These are phyloP conservation scores for Globisporangium recalcitrans DNA, from an alignment of 352 stramenopile species.

Conservation along the genomic window DNA sequence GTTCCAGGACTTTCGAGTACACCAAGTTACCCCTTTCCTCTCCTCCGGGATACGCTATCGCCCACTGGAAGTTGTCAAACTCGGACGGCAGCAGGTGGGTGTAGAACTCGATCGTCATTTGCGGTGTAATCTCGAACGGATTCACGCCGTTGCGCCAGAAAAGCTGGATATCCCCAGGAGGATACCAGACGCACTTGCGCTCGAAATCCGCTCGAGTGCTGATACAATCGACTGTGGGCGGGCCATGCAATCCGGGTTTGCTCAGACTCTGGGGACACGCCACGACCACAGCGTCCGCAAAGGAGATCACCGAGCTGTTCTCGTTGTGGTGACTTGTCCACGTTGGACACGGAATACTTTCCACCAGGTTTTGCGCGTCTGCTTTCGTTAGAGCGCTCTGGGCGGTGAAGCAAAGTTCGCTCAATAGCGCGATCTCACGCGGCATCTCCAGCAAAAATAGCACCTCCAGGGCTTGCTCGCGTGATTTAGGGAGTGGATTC, in stretches of 20 bases:
- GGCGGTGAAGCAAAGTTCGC: constrained; percentile 30
- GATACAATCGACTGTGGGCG: constrained; percentile 21
- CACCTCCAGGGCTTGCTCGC: constrained; percentile 23
- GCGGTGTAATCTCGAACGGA: constrained; percentile 29
- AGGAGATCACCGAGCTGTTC: not conserved
- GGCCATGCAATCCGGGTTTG: not conserved
- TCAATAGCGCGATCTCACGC: constrained; percentile 27
- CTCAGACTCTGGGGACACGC: not conserved
- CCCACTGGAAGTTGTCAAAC: constrained; percentile 32
- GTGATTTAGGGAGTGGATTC: constrained; percentile 25
- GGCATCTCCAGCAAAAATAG: constrained; percentile 47
- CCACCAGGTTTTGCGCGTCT: not conserved
- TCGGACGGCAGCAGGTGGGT: constrained; percentile 23
- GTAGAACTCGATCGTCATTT: constrained; percentile 27
- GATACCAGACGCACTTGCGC: constrained; percentile 38
- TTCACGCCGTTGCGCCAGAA: constrained; percentile 28
- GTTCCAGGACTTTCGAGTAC: constrained; percentile 30
- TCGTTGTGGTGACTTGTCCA: not conserved
- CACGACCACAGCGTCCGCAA: not conserved
- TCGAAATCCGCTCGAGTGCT: constrained; percentile 12
- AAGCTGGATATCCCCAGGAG: constrained; percentile 17
- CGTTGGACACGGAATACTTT: not conserved
- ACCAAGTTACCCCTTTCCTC: constrained; percentile 35
- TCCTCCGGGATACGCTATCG: constrained; percentile 26
- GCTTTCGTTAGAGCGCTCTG: constrained; percentile 26